Base-by-base conservation (phyloP, 2,329 filamentous ascomycete species). In the Talaromyces sp. region DNA sequence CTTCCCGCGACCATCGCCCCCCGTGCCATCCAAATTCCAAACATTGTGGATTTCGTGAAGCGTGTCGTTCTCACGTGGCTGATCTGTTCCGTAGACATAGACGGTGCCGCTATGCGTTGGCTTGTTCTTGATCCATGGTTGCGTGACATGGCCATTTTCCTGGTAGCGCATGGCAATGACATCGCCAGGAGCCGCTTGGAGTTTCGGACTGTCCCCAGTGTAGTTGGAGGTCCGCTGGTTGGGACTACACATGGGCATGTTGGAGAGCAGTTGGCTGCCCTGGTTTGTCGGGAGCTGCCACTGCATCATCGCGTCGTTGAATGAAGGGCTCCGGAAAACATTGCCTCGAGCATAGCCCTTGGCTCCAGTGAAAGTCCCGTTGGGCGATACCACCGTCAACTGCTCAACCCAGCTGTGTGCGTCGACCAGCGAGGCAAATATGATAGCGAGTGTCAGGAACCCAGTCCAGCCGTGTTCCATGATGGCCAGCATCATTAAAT, bases 351-450 rank as follows among this genome's bases (percentile, higher is more conserved):
- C 79, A 72, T 88, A 96, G 33, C 93, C 93, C 27, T 84, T 79
- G 8, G 82, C 73, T 30, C 89, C 89, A 22, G 87, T 79, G 72
- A 92, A 91, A 36, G 85, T 85, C 59, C 92, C 93, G 68, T 92
- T 89, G 30, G 84, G 73, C 58, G 86, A 85, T 72, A 97, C 87
- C 61, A 86, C 85, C 64, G 81, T 84, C 56, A 93, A 80, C 69
- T 88, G 81, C 76, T 97, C 92, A 55, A 93, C 83, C 93, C 93
- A 97, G 19, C 87, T 89, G 76, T 97, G 93, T 39, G 85, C 88
- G 30, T 64, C 62, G 25, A 70, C 66, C 30, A 71, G 65, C 7
- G 72, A 62, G 53, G 68, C 63, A 47, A 77, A 59, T 33, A 72
- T 57, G 30, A 63, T 62, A 56, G 55, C 60, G 57, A 42, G 53